Evolutionary conservation across 192 early-diverging fungal species (phyloP), one percentile per base, ranked within the genome.

Genomic region (Irineochytrium annulatum): DNA sequence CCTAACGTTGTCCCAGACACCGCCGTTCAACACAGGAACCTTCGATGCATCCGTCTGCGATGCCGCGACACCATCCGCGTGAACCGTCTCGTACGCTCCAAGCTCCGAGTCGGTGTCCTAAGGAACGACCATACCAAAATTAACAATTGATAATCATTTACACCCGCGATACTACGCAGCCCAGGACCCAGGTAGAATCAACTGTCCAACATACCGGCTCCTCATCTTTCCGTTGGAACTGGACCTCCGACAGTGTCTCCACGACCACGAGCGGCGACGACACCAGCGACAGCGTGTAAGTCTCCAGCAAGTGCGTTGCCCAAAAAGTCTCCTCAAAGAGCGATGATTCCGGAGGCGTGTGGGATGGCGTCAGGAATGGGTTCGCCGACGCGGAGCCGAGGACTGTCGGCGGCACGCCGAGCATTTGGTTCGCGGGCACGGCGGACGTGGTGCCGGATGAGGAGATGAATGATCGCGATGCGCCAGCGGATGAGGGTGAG

Each of bases 221-320:
- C 51, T 33, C 22, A 52, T 53, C 52, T 19, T 32, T 34, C 30
- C 37, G 11, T 37, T 76, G 79, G 39, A 61, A 63, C 60, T 82
- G 80, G 24, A 66, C 58, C 26, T 75, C 68, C 22, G 69, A 37
- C 24, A 80, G 57, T 2, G 80, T 81, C 60, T 75, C 75, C 3
- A 74, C 68, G 26, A 82, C 73, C n/a, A 60, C 51, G 20, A 82
- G 67, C 2, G 80, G 80, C 14, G 64, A 67, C 6, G 62, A 58
- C 24, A 78, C 56, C 17, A 82, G 69, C 6, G 76, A 49, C 51
- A 72, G 33, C 13, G 69, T 51, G 55, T 78, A 77, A 13, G 70
- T 22, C 31, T 65, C 46, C 8, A 49, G 46, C 11, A 49, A 22
- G 26, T 49, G 46, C 30, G 52, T 31, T 6, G 52, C 3, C 17